These are phyloP conservation scores for Epichloe coenophiala DNA, from an alignment of 2,329 filamentous ascomycete species.

Conservation along the genomic window DNA sequence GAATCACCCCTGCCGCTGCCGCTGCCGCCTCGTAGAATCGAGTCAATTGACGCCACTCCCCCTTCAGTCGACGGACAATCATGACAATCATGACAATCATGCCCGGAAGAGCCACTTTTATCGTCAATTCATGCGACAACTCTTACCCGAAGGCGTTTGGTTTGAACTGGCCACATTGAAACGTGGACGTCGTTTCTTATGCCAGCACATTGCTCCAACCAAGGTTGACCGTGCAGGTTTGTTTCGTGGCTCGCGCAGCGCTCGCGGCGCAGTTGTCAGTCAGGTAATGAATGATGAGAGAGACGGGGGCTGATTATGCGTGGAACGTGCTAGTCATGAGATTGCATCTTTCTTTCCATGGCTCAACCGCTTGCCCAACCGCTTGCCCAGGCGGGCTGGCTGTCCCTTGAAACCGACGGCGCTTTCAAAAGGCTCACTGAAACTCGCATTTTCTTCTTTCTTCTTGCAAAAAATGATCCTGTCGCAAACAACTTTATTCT, in stretches of 20 bases:
- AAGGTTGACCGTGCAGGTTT: neutral
- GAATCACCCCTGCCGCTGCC: neutral
- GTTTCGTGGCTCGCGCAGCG: neutral
- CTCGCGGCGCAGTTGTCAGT: neutral
- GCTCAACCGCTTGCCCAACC: no score
- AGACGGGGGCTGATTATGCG: no score
- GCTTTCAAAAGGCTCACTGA: constrained; percentile 1
- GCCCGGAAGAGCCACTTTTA: neutral
- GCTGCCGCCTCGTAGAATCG: neutral
- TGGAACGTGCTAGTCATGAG: constrained; percentile 38
- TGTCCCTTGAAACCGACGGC: neutral
- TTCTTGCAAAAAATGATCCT: neutral
- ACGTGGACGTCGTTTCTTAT: constrained; percentile 11
- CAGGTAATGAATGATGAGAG: no score
- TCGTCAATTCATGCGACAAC: constrained; percentile 3
- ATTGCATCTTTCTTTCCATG: no score
- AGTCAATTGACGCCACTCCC: neutral
- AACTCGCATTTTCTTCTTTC: constrained; percentile 4
- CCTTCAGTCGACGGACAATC: neutral
- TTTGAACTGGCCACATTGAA: constrained; percentile 19
- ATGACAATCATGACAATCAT: no score
- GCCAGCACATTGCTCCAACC: neutral
- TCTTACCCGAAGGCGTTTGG: constrained; percentile 13
- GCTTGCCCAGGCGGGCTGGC: no score
- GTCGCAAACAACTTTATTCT: constrained; percentile 6